phyloP scores from a whole-genome alignment of 345 rosid species.

The Arabidopsis suecica region DNA sequence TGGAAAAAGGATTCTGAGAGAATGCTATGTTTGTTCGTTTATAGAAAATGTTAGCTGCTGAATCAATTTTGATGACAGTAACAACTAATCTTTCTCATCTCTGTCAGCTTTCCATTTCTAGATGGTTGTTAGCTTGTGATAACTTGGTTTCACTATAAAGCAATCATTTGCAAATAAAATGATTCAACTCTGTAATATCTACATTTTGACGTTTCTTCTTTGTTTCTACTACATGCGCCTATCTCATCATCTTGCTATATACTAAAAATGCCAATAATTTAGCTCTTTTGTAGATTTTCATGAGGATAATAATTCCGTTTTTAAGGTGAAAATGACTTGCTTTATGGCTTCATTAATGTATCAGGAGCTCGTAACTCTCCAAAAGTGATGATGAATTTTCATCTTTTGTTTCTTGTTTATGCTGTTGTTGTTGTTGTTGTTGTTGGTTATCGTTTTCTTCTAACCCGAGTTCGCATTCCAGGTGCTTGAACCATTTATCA shows the following conservation, averaged over 20 bases:
- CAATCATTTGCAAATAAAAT: constrained; percentile 23
- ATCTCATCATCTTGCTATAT: constrained; percentile 13
- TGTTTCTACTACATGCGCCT: constrained; percentile 10
- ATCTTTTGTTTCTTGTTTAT: constrained; percentile 14
- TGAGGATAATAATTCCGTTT: background rate
- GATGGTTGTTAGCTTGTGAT: constrained; percentile 23
- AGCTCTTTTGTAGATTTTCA: constrained; percentile 22
- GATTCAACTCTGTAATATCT: constrained; percentile 22
- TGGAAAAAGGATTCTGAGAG: background rate
- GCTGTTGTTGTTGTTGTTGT: constrained; percentile 4
- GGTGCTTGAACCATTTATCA: constrained; percentile 60
- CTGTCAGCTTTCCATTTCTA: constrained; percentile 22
- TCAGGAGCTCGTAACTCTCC: constrained; percentile 38
- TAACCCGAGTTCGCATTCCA: constrained; percentile 72
- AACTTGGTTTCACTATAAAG: constrained; percentile 31
- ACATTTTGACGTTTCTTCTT: constrained; percentile 16
- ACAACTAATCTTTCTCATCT: constrained; percentile 15
- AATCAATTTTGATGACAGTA: background rate
- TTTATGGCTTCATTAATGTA: constrained; percentile 18
- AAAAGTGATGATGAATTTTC: constrained; percentile 22
- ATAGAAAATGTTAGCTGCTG: constrained; percentile 12
- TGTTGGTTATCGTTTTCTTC: constrained; percentile 46
- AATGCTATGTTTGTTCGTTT: constrained; percentile 7
- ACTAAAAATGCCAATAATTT: constrained; percentile 23
- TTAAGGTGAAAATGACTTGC: background rate